Conservation (phyloP, 2,329 filamentous ascomycete species). For the Xylariaceae sp. region DNA sequence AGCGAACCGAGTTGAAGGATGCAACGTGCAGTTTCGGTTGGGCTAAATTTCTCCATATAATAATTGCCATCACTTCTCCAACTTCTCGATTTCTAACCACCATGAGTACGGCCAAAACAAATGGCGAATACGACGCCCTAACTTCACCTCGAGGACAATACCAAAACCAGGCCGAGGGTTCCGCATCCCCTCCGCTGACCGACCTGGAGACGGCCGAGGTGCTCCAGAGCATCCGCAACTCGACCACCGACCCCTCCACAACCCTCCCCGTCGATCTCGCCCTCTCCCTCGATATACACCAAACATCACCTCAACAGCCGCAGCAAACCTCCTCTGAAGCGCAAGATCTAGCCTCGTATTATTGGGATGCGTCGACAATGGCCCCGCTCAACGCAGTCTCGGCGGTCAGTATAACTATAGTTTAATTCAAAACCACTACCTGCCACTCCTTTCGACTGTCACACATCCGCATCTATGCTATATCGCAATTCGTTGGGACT, state of each 20-base stretch:
- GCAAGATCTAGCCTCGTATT: conserved; percentile 49
- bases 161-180: conserved; percentile 2
- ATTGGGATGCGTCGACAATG: conserved; percentile 65
- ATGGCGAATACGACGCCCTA: conserved; percentile 24
- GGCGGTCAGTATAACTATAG: conserved; percentile 51
- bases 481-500: not conserved
- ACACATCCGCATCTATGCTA: not conserved
- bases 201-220: conserved; percentile 36
- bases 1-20: conserved; percentile 1
- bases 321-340: conserved; percentile 8
- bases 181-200: conserved; percentile 29
- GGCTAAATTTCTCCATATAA: conserved; percentile 9
- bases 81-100: not conserved
- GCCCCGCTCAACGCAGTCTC: conserved; percentile 60
- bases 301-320: conserved; percentile 6
- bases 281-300: conserved; percentile 33
- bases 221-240: conserved; percentile 32
- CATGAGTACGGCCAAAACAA: conserved; percentile 19
- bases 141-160: conserved; percentile 9
- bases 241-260: conserved; percentile 20
- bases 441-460: not conserved
- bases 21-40: conserved; percentile 1
- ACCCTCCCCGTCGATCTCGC: conserved; percentile 35
- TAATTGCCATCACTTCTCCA: not conserved
- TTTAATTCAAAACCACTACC: conserved; percentile 1